phyloP scores from a whole-genome alignment of 768 basidiomycete genomes.

The Mrakia hoshinonis region DNA sequence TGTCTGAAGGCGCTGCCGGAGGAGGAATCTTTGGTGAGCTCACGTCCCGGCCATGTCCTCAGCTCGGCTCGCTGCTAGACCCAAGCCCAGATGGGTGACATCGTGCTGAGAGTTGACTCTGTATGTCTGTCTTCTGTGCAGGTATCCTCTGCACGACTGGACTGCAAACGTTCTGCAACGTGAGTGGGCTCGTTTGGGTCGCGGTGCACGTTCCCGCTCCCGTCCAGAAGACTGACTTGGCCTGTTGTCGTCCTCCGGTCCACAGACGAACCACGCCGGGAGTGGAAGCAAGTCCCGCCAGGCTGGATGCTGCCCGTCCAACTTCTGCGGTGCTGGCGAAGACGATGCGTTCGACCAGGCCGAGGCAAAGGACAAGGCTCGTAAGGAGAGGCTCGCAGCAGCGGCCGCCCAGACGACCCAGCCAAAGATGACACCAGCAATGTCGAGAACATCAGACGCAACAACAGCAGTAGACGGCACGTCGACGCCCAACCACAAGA shows the following conservation, averaged over 20 bases:
- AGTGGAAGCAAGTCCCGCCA: background rate
- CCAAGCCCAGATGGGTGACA: too few species aligned
- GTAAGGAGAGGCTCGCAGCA: background rate
- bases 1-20: too few species aligned
- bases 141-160: background rate
- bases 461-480: background rate
- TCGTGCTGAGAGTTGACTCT: too few species aligned
- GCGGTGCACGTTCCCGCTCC: background rate
- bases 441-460: conserved; percentile 5
- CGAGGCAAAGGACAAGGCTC: background rate
- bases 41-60: too few species aligned
- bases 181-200: background rate
- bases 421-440: background rate
- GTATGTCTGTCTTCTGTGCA: background rate
- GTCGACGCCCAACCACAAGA: background rate
- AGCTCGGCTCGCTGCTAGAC: too few species aligned
- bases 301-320: background rate
- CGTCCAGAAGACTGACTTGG: too few species aligned
- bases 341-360: conserved; percentile 2
- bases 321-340: background rate
- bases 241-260: too few species aligned
- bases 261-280: background rate
- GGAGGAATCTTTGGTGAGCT: too few species aligned
- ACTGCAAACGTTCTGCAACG: background rate
- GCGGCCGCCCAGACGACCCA: background rate